phyloP scores from a whole-genome alignment of 805 yeast genomes.

The Wickerhamomyces mucosus region DNA sequence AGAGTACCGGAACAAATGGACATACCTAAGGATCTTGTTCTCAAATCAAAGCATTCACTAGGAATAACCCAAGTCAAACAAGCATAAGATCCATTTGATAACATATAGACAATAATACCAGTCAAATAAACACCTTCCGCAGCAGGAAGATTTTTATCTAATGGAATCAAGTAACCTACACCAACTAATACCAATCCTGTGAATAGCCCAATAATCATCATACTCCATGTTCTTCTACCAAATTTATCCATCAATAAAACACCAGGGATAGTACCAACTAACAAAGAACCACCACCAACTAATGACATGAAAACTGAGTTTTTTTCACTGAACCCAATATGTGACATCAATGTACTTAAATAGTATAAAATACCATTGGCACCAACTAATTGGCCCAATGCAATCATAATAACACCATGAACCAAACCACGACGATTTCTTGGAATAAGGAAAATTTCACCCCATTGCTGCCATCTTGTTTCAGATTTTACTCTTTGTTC shows the following conservation, averaged over 20 bases:
- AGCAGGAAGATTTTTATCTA: slow-evolving; percentile 21
- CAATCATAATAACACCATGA: slow-evolving; percentile 47
- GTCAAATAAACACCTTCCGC: slow-evolving; percentile 35
- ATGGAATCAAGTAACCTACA: slow-evolving; percentile 12
- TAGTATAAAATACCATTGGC: slow-evolving; percentile 32
- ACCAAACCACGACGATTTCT: slow-evolving; percentile 54
- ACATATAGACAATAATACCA: slow-evolving; percentile 32
- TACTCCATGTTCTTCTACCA: slow-evolving; percentile 35
- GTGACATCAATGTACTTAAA: slow-evolving; percentile 33
- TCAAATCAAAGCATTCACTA: slow-evolving; percentile 33
- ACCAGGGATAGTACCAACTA: slow-evolving; percentile 31
- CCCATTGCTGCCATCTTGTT: slow-evolving; percentile 29
- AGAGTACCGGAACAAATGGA: slow-evolving; percentile 34
- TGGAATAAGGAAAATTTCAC: slow-evolving; percentile 44
- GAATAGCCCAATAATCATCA: slow-evolving; percentile 31
- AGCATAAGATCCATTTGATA: slow-evolving; percentile 34
- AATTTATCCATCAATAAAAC: slow-evolving; percentile 25
- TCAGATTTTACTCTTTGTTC: slow-evolving; percentile 28
- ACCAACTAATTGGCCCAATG: slow-evolving; percentile 55
- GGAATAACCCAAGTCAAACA: slow-evolving; percentile 37
- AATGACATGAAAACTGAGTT: slow-evolving; percentile 55
- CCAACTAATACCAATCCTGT: slow-evolving; percentile 36
- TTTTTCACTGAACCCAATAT: slow-evolving; percentile 43
- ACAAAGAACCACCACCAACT: slow-evolving; percentile 57
- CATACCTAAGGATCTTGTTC: slow-evolving; percentile 32